phyloP scores from a whole-genome alignment of 2,329 filamentous ascomycete genomes.

The Curvularia spicifera region DNA sequence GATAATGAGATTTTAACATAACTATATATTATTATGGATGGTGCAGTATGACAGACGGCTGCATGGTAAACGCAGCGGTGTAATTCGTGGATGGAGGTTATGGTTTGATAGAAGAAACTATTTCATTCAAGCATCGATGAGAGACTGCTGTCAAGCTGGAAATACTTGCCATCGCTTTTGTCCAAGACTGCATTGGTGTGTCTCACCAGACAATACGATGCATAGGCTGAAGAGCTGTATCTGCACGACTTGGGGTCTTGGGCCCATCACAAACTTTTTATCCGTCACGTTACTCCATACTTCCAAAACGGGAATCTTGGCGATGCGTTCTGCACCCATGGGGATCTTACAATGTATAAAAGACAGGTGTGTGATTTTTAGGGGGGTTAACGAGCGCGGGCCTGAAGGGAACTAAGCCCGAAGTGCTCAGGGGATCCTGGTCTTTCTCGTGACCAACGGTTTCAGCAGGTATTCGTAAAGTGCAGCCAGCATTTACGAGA shows the following conservation, averaged over 20 bases:
- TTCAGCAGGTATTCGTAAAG: slow-evolving; percentile 9
- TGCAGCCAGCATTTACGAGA: background rate
- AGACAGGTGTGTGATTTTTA: background rate
- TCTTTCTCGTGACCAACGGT: slow-evolving; percentile 4
- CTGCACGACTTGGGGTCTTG: background rate
- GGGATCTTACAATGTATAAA: too few relatives aligned
- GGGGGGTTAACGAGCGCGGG: background rate
- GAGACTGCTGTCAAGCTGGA: too few relatives aligned
- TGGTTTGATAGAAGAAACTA: too few relatives aligned
- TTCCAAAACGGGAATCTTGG: too few relatives aligned
- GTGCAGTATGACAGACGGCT: background rate
- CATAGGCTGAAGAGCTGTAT: too few relatives aligned
- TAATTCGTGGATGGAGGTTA: too few relatives aligned
- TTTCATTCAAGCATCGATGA: too few relatives aligned
- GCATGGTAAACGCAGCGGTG: background rate
- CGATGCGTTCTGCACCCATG: too few relatives aligned
- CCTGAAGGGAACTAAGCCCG: background rate
- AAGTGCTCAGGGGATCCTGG: slow-evolving; percentile 9
- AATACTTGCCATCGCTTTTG: too few relatives aligned
- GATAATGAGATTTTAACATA: slow-evolving; percentile 10
- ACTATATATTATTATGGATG: background rate
- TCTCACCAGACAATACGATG: too few relatives aligned
- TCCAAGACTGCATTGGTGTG: too few relatives aligned
- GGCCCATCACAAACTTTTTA: background rate
- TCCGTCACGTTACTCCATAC: too few relatives aligned